These are phyloP conservation scores for Astrephomene gubernaculifera DNA, from an alignment of 139 green algal genomes.

Conservation along the genomic window DNA sequence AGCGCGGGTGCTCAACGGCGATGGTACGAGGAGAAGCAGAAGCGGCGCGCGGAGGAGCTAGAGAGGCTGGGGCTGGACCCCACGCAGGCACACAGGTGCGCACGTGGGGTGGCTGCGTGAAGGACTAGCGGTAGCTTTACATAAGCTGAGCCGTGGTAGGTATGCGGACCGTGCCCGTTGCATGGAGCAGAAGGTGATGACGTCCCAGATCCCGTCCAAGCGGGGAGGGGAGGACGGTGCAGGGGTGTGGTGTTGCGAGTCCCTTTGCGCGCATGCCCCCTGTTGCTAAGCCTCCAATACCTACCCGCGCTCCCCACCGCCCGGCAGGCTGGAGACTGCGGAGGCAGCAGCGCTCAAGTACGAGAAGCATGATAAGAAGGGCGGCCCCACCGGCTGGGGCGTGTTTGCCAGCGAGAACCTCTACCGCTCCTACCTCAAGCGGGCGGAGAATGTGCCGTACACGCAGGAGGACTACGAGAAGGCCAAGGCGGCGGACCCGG, in stretches of 20 bases:
- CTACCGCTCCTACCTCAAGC: slow-evolving; percentile 89
- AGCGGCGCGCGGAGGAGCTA: slow-evolving; percentile 79
- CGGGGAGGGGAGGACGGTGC: too few relatives aligned
- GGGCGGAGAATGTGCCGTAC: slow-evolving; percentile 70
- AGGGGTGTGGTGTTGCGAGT: too few relatives aligned
- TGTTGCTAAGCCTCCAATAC: too few relatives aligned
- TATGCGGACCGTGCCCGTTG: too few relatives aligned
- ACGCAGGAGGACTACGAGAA: slow-evolving; percentile 81
- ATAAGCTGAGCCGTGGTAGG: too few relatives aligned
- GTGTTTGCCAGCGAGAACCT: slow-evolving; percentile 78
- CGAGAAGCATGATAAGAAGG: slow-evolving; percentile 82
- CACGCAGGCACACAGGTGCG: slow-evolving; percentile 69
- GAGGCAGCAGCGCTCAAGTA: slow-evolving; percentile 71
- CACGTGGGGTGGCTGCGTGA: too few relatives aligned
- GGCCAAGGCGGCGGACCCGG: slow-evolving; percentile 77
- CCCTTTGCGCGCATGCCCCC: too few relatives aligned
- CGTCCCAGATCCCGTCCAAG: too few relatives aligned
- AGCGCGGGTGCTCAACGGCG: slow-evolving; percentile 60
- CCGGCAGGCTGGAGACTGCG: slow-evolving; percentile 80
- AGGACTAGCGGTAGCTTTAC: too few relatives aligned
- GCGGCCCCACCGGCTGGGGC: slow-evolving; percentile 79
- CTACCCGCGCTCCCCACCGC: too few relatives aligned
- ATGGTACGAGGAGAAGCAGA: slow-evolving; percentile 90
- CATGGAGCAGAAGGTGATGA: too few relatives aligned
- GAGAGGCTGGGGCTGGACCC: slow-evolving; percentile 77